Evolutionary conservation across 192 early-diverging fungal species (phyloP).

Genomic region (Lobulomyces angularis): DNA sequence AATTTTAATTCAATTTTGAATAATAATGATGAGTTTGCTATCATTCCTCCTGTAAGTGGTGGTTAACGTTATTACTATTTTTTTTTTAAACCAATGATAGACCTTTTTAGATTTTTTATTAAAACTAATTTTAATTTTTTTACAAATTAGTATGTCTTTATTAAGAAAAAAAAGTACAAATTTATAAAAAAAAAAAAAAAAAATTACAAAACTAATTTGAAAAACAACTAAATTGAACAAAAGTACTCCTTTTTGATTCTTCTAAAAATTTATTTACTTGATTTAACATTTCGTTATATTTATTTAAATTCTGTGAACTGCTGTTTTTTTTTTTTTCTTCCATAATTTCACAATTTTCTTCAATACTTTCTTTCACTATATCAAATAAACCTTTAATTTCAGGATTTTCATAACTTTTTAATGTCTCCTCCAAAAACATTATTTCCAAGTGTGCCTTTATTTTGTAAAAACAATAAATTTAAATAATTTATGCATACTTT

Average conservation of each 20-base stretch:
- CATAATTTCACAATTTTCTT: slow-evolving; percentile 42
- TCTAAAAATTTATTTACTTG: slow-evolving; percentile 32
- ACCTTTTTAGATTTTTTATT: too few species aligned
- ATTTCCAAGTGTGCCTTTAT: slow-evolving; percentile 73
- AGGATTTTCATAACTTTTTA: slow-evolving; percentile 62
- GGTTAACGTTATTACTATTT: too few species aligned
- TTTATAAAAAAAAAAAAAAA: slow-evolving; percentile 11
- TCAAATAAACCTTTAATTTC: slow-evolving; percentile 53
- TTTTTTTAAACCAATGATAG: too few species aligned
- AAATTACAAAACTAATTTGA: background rate
- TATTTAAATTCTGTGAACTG: background rate
- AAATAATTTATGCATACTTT: background rate
- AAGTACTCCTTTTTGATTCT: slow-evolving; percentile 45
- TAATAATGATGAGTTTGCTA: too few species aligned
- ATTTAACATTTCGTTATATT: slow-evolving; percentile 30
- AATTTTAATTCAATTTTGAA: too few species aligned
- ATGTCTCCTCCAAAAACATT: slow-evolving; percentile 74
- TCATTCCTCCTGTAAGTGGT: too few species aligned
- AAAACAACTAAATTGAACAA: slow-evolving; percentile 59
- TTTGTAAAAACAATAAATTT: slow-evolving; percentile 4
- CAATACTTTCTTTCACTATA: slow-evolving; percentile 63
- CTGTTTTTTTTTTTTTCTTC: slow-evolving; percentile 11
- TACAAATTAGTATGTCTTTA: too few species aligned
- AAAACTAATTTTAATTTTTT: too few species aligned
- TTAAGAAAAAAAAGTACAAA: too few species aligned